These are phyloP conservation scores for Cardamine resedifolia DNA, from an alignment of 345 rosid species.

Conservation along the genomic window DNA sequence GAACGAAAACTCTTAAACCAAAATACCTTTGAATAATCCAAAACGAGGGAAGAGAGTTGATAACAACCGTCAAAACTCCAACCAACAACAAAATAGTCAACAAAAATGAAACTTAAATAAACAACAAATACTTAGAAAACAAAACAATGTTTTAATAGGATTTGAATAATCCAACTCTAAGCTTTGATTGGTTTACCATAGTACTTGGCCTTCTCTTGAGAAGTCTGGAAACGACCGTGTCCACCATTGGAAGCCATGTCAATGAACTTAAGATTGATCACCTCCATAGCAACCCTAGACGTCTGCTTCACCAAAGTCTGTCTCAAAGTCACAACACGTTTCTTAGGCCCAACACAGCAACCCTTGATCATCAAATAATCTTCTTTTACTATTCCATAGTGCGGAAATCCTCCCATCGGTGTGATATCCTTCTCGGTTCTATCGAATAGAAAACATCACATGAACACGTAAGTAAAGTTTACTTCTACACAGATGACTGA, in stretches of 20 bases:
- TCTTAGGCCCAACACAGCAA: slow-evolving; percentile 83
- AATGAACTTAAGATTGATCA: slow-evolving; percentile 72
- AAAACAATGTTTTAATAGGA: neutral
- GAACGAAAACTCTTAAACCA: neutral
- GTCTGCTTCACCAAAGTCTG: slow-evolving; percentile 73
- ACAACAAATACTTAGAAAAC: neutral
- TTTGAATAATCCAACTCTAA: slow-evolving; percentile 6
- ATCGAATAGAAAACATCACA: neutral
- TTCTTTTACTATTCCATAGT: slow-evolving; percentile 79
- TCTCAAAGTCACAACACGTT: slow-evolving; percentile 86
- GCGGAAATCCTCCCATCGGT: slow-evolving; percentile 92
- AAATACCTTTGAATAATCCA: neutral
- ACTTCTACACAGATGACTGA: neutral
- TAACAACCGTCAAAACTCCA: neutral
- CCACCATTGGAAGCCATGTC: slow-evolving; percentile 68
- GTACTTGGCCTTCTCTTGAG: slow-evolving; percentile 71
- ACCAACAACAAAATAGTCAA: neutral
- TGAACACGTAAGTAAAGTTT: slow-evolving; percentile 14
- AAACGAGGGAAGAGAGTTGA: neutral
- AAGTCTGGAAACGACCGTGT: slow-evolving; percentile 82
- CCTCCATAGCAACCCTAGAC: slow-evolving; percentile 72
- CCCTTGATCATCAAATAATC: slow-evolving; percentile 90
- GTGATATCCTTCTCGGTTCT: slow-evolving; percentile 85
- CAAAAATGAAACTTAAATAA: neutral
- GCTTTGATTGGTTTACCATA: slow-evolving; percentile 61